Base-by-base conservation (phyloP, 805 yeast genomes). In the Wickerhamomyces mucosus region DNA sequence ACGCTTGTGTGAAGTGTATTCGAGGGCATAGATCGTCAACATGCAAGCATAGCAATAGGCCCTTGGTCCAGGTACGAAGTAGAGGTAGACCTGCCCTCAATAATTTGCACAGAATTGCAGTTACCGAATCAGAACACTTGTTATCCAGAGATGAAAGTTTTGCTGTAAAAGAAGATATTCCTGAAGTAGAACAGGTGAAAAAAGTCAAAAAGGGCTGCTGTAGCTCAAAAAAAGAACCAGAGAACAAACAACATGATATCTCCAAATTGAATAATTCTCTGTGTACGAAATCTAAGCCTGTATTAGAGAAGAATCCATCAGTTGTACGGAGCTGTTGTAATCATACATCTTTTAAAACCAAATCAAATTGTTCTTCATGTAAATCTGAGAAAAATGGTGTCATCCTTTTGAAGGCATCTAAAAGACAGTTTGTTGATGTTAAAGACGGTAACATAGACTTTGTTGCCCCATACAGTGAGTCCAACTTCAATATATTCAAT, bases 21-120 rank as follows among this genome's bases (percentile, higher is more conserved):
- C 60, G 94, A 20, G 95, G 95, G 15, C 95, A 83, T 47, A 58
- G 95, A 16, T 78, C 92, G 0, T 72, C 85, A 3, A 70, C 77
- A 34, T 83, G 95, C 51, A 72, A 73, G 34, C 95, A 83, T 53
- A 71, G 75, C 24, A 59, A 65, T 28, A 59, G 95, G 24, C 85
- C 92, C 0, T 59, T 83, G 27, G 72, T 83, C 6, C 78, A 78
- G 44, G 94, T 83, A 10, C 62, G 94, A 16, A 67, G 79, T 16
- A 67, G 86, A 29, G 95, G 94, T 4, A 54, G 95, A 18, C 94
- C 94, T 0, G 60, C 68, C 21, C 62, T 69, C 10, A 71, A 65
- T 28, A 69, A 47, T 13, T 41, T 44, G 0, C 53, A 46, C 19
- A 36, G 55, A 30, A 39, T 50, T 5, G 53, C 53, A 3, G 55